phyloP scores from a whole-genome alignment of 176 grass and related monocot genomes.

The Musa beccarii region DNA sequence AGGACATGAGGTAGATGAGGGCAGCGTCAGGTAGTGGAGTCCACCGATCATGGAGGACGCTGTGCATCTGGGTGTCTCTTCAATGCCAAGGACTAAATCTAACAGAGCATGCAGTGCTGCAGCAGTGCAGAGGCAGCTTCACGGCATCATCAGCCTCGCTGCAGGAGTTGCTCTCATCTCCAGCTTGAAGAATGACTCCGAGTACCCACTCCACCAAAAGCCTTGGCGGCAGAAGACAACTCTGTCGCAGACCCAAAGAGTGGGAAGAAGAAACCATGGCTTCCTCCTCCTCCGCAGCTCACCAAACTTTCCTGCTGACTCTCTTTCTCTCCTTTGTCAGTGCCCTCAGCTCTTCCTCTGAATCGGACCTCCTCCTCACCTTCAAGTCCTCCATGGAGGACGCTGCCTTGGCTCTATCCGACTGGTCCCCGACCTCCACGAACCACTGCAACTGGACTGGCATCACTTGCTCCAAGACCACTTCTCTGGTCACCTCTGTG shows the following conservation, averaged over 20 bases:
- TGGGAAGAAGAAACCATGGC: slow-evolving; percentile 32
- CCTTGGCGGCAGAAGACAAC: background rate
- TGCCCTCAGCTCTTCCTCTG: slow-evolving; percentile 8
- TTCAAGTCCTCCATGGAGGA: slow-evolving; percentile 50
- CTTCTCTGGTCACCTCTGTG: slow-evolving; percentile 19
- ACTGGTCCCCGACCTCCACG: slow-evolving; percentile 32
- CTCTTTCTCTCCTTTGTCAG: slow-evolving; percentile 11
- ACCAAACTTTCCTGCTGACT: slow-evolving; percentile 17
- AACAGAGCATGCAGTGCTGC: background rate
- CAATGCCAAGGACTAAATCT: slow-evolving; percentile 11
- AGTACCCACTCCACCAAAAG: background rate
- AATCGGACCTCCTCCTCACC: slow-evolving; percentile 41
- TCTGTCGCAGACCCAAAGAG: background rate
- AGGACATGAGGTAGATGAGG: too few species aligned
- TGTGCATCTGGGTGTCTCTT: slow-evolving; percentile 1
- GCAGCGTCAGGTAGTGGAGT: background rate
- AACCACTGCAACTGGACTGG: slow-evolving; percentile 58
- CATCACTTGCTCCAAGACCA: slow-evolving; percentile 31
- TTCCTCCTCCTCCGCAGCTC: background rate
- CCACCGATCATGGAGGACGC: background rate
- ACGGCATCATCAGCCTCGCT: background rate
- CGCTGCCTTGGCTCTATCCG: slow-evolving; percentile 38
- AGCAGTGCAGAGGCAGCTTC: background rate
- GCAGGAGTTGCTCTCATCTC: background rate
- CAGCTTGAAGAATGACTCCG: background rate